These are phyloP conservation scores for Russula brevipes DNA, from an alignment of 768 basidiomycete genomes.

Conservation along the genomic window DNA sequence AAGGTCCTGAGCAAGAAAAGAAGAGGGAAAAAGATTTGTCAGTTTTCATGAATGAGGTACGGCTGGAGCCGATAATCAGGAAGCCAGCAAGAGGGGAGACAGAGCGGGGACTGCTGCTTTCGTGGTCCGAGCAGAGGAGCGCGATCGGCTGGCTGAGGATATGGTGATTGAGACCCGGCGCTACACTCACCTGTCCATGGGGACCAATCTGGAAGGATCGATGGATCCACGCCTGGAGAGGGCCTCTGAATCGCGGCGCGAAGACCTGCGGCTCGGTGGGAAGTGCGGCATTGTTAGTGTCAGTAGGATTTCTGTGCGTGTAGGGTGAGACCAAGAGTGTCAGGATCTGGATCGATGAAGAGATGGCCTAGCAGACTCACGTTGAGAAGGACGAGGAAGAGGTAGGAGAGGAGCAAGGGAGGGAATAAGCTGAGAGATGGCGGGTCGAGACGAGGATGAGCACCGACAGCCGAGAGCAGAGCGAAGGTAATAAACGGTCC, in stretches of 20 bases:
- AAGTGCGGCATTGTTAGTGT: conserved; percentile 14
- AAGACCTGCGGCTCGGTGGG: conserved; percentile 39
- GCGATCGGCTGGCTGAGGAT: neutral
- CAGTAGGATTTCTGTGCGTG: too few relatives aligned
- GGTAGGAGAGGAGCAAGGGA: neutral
- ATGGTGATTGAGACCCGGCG: neutral
- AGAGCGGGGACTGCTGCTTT: neutral
- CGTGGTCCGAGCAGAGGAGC: neutral
- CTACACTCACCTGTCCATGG: conserved; percentile 64
- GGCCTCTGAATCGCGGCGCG: conserved; percentile 43
- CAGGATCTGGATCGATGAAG: neutral
- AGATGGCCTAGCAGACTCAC: conserved; percentile 23
- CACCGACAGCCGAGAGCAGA: too few relatives aligned
- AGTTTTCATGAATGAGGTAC: conserved; percentile 18
- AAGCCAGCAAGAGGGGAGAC: neutral
- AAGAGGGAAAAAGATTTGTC: conserved; percentile 13
- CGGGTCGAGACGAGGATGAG: conserved; percentile 8
- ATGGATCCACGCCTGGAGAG: conserved; percentile 66
- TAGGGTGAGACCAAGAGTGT: neutral
- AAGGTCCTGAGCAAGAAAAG: conserved; percentile 34
- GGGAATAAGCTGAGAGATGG: neutral
- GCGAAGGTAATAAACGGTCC: too few relatives aligned
- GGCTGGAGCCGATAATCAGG: conserved; percentile 15
- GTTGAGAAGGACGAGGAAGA: neutral
- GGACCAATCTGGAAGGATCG: conserved; percentile 68